Evolutionary conservation across 129 eudicot species (phyloP).

Genomic region (Calendula officinalis): DNA sequence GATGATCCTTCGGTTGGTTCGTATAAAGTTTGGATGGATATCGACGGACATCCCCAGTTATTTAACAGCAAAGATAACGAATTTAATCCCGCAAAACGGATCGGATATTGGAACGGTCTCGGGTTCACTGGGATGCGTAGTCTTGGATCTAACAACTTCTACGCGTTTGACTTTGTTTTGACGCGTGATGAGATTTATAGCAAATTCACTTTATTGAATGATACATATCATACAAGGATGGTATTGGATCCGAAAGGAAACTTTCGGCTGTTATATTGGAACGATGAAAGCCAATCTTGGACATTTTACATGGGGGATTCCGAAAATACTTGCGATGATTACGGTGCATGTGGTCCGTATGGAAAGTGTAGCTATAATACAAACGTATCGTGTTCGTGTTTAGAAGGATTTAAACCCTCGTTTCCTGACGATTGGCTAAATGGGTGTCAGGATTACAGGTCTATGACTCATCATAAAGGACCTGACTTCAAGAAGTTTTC

Average conservation of each 20-base stretch:
- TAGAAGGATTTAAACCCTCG: slow-evolving; percentile 41
- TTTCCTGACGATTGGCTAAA: not conserved
- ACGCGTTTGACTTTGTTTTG: not conserved
- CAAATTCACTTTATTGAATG: not conserved
- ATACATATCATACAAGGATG: slow-evolving; percentile 24
- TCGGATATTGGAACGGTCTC: slow-evolving; percentile 44
- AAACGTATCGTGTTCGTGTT: slow-evolving; percentile 14
- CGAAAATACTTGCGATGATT: not conserved
- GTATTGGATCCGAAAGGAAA: not conserved
- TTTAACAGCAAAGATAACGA: not conserved
- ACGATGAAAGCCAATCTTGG: not conserved
- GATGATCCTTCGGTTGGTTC: slow-evolving; percentile 17
- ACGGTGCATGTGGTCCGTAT: slow-evolving; percentile 18
- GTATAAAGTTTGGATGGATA: slow-evolving; percentile 5
- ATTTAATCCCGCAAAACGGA: not conserved
- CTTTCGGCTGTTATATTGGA: not conserved
- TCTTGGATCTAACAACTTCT: not conserved
- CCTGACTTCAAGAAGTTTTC: slow-evolving; percentile 20
- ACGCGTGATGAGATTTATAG: slow-evolving; percentile 8
- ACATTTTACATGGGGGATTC: not conserved
- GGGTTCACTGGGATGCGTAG: slow-evolving; percentile 26
- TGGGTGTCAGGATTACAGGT: slow-evolving; percentile 21
- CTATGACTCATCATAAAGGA: slow-evolving; percentile 4
- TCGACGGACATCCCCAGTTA: slow-evolving; percentile 28
- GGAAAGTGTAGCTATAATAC: slow-evolving; percentile 11